Evolutionary conservation across 257 asterid species (phyloP), one percentile per base, ranked within the genome.

Genomic region (Parsonsia alboflavescens): DNA sequence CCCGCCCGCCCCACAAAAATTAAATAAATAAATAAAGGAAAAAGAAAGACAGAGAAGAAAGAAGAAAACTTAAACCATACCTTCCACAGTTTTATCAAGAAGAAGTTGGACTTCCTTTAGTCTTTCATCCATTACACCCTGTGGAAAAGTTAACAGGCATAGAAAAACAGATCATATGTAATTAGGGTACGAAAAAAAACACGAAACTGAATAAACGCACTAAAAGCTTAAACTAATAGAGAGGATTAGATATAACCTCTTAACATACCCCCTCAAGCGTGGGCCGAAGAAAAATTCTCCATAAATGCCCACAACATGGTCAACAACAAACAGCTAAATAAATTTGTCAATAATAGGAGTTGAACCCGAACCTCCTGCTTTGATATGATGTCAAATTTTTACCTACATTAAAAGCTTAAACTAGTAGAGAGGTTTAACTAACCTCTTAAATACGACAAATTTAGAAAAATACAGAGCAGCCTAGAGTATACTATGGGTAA

Each of bases 31-130:
- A n/a, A n/a, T n/a, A n/a, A n/a, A 28, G 6, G 30, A 62, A 19
- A 17, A 8, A 7, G 8, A 39, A 19, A 19, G 0, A 65, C n/a
- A 19, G 2, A 65, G 26, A 17, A 61, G n/a, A 12, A 0, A n/a
- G 70, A 39, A 19, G 10, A 19, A 65, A n/a, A 52, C 46, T 74
- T 72, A 75, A 80, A 79, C 72, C 86, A 73, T 69, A 94, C 99
- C 99, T 92, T 92, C 96, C 73, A 86, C 84, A 8, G 96, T 92
- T 82, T 90, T 92, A 75, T 92, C 98, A 70, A 88, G 87, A 81
- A 95, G 89, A 81, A 83, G 82, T 76, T 92, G 89, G 52, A 85
- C 80, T 76, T 90, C 96, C 76, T 79, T 85, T 44, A 80, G 83
- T 70, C 78, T 88, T 68, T 85, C 87, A 72, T 90, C 91, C 86